Conservation (phyloP, 2,329 filamentous ascomycete genomes). For the Cephalotrichum gorgonifer region DNA sequence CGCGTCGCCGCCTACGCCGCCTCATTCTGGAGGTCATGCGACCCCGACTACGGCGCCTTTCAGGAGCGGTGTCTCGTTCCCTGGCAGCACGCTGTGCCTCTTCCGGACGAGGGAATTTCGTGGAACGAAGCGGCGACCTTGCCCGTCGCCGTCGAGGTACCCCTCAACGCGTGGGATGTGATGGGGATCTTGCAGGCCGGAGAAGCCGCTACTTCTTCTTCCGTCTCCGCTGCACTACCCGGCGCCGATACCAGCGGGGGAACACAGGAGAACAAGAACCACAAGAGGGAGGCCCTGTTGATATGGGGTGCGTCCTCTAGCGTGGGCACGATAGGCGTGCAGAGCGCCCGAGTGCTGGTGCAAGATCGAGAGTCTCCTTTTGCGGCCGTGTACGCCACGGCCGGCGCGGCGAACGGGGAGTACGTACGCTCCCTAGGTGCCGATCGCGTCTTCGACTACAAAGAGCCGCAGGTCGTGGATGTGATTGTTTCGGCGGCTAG, state of each 20-base stretch:
- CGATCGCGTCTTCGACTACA: conserved; percentile 31
- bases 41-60: conserved; percentile 35
- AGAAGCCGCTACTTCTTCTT: conserved; percentile 7
- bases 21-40: conserved; percentile 27
- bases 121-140: conserved; percentile 29
- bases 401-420: conserved; percentile 19
- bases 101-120: conserved; percentile 20
- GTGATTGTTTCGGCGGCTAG: conserved; percentile 23
- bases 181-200: conserved; percentile 20
- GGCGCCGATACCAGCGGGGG: too few relatives aligned
- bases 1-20: conserved; percentile 27
- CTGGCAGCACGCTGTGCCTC: conserved; percentile 25
- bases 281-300: conserved; percentile 22
- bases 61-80: conserved; percentile 30
- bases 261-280: background rate
- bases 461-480: conserved; percentile 15
- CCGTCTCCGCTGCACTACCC: too few relatives aligned
- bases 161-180: conserved; percentile 26
- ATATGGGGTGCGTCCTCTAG: conserved; percentile 35
- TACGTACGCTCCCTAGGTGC: conserved; percentile 25
- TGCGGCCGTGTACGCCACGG: conserved; percentile 29
- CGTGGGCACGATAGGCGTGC: conserved; percentile 32
- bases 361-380: conserved; percentile 19
- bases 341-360: conserved; percentile 23
- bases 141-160: conserved; percentile 24